These are phyloP conservation scores for Quercus robur DNA, from an alignment of 306 rosid genomes.

Conservation along the genomic window DNA sequence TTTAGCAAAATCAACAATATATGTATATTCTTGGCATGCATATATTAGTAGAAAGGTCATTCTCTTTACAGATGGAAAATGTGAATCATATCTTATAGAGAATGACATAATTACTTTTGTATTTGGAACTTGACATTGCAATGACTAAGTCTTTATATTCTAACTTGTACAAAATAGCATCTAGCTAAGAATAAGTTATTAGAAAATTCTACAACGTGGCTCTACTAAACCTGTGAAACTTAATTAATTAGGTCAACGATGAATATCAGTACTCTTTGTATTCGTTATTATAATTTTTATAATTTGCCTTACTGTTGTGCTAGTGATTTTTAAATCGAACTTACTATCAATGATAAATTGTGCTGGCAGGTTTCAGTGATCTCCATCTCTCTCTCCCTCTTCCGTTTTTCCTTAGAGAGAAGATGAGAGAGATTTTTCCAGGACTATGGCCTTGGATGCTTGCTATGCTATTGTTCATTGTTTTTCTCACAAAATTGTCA, in stretches of 20 bases:
- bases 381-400: conserved; percentile 14
- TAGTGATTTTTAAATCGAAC: neutral
- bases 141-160: neutral
- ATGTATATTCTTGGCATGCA: neutral
- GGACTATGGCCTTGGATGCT: conserved; percentile 36
- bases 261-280: neutral
- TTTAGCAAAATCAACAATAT: neutral
- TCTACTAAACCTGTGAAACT: neutral
- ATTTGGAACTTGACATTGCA: neutral
- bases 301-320: neutral
- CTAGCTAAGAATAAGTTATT: conserved; percentile 1
- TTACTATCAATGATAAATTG: conserved; percentile 1
- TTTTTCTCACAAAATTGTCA: conserved; percentile 31
- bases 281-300: neutral
- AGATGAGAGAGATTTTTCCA: conserved; percentile 45
- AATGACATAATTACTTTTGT: neutral
- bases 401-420: conserved; percentile 21
- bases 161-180: neutral
- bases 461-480: conserved; percentile 25
- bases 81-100: neutral
- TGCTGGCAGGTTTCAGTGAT: conserved; percentile 25
- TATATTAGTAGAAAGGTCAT: neutral
- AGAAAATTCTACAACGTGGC: conserved; percentile 17
- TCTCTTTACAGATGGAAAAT: neutral
- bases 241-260: conserved; percentile 22